Evolutionary conservation across 73 alveolate genomes (phyloP).

Genomic region (Blepharisma stoltei): DNA sequence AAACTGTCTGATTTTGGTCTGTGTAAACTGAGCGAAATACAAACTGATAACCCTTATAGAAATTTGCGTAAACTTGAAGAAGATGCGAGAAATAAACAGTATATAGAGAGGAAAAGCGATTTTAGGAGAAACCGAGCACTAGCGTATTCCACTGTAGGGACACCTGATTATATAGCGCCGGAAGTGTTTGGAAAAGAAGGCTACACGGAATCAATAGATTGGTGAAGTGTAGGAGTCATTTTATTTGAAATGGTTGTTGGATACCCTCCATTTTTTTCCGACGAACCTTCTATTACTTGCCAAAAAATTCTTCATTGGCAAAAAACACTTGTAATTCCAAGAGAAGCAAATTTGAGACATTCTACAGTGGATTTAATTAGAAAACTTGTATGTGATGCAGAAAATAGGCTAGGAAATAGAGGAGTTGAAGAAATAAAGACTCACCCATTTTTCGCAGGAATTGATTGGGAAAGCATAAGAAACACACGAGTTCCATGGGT

Average conservation of each 20-base stretch:
- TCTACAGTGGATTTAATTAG: slow-evolving; percentile 73
- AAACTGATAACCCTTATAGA: too few species aligned
- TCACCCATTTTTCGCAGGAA: slow-evolving; percentile 86
- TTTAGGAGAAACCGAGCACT: slow-evolving; percentile 26
- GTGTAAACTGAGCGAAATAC: slow-evolving; percentile 37
- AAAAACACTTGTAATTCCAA: slow-evolving; percentile 63
- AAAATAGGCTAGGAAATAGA: slow-evolving; percentile 68
- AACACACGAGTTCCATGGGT: slow-evolving; percentile 67
- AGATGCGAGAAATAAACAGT: too few species aligned
- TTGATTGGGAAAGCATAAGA: slow-evolving; percentile 83
- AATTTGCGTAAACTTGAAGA: too few species aligned
- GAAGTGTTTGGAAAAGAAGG: slow-evolving; percentile 83
- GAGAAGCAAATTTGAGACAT: slow-evolving; percentile 68
- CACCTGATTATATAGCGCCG: slow-evolving; percentile 84
- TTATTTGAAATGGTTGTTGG: slow-evolving; percentile 86
- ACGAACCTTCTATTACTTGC: slow-evolving; percentile 80
- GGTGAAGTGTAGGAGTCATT: slow-evolving; percentile 90
- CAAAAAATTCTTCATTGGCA: slow-evolving; percentile 77
- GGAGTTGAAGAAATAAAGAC: slow-evolving; percentile 85
- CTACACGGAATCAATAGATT: slow-evolving; percentile 70
- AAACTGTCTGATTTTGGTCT: slow-evolving; percentile 63
- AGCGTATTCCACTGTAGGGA: slow-evolving; percentile 47
- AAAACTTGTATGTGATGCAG: slow-evolving; percentile 66
- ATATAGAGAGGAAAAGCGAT: background rate
- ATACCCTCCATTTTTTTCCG: slow-evolving; percentile 84